These are phyloP conservation scores for Sphagnurus paluster DNA, from an alignment of 1,284 basidiomycete genomes.

Conservation along the genomic window DNA sequence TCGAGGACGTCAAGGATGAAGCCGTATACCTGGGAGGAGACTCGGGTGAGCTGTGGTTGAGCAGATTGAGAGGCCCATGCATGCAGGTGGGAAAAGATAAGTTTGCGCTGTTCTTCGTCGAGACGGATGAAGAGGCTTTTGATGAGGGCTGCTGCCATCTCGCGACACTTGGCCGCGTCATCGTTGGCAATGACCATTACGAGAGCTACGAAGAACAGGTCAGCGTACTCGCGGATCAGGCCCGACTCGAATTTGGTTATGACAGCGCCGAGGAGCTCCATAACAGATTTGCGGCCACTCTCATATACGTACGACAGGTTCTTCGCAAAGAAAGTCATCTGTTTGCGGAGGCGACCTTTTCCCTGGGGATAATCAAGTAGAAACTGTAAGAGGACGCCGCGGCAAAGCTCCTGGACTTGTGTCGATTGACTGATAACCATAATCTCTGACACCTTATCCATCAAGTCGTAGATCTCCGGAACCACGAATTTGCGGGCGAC, in stretches of 20 bases:
- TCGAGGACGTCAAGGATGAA: conserved; percentile 72
- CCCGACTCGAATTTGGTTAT: conserved; percentile 83
- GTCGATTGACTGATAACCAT: conserved; percentile 93
- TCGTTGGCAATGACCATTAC: conserved; percentile 96
- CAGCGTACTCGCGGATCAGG: conserved; percentile 81
- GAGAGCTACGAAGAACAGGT: conserved; percentile 90
- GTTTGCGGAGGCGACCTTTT: conserved; percentile 83
- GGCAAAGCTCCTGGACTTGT: conserved; percentile 90
- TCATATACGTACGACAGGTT: conserved; percentile 93
- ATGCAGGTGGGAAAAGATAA: conserved; percentile 73
- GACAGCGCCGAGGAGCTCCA: conserved; percentile 87
- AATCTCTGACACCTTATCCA: conserved; percentile 93
- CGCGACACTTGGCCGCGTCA: conserved; percentile 84
- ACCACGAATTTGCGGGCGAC: conserved; percentile 91
- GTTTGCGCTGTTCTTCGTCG: conserved; percentile 57
- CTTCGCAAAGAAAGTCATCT: conserved; percentile 92
- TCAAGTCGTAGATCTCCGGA: conserved; percentile 96
- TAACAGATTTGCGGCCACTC: conserved; percentile 87
- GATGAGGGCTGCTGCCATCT: conserved; percentile 84
- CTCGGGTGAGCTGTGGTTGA: conserved; percentile 63
- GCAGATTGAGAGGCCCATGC: conserved; percentile 75
- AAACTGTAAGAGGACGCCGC: conserved; percentile 91
- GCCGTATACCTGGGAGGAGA: conserved; percentile 82
- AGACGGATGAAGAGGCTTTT: conserved; percentile 74
- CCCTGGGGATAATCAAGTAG: conserved; percentile 98